These are phyloP conservation scores for Fusarium chaquense DNA, from an alignment of 2,329 filamentous ascomycete species.

Conservation along the genomic window DNA sequence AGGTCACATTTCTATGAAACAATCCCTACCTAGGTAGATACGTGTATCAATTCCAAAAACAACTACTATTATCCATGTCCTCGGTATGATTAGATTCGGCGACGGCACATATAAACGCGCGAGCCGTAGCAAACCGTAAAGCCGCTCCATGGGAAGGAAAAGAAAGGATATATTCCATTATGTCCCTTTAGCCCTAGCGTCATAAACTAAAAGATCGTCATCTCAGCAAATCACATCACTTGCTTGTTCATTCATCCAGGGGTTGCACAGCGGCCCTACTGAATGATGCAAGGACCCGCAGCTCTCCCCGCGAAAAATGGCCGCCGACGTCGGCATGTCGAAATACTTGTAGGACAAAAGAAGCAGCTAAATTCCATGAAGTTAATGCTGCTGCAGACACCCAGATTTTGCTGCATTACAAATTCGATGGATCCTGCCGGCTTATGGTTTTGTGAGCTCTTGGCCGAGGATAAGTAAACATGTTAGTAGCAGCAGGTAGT, in stretches of 20 bases:
- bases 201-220: slow-evolving; percentile 2
- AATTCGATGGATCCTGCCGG: background rate
- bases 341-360: slow-evolving; percentile 25
- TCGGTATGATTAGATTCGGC: slow-evolving; percentile 6
- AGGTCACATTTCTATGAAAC: background rate
- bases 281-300: slow-evolving; percentile 31
- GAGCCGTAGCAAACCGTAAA: slow-evolving; percentile 36
- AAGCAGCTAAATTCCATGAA: slow-evolving; percentile 16
- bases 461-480: slow-evolving; percentile 8
- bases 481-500: background rate
- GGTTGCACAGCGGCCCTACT: slow-evolving; percentile 21
- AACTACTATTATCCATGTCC: background rate
- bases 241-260: slow-evolving; percentile 4
- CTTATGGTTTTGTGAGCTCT: slow-evolving; percentile 16
- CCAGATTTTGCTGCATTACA: background rate
- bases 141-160: slow-evolving; percentile 7
- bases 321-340: slow-evolving; percentile 45
- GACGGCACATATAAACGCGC: slow-evolving; percentile 3
- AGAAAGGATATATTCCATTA: slow-evolving; percentile 13
- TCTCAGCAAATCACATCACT: slow-evolving; percentile 24
- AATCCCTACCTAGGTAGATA: background rate
- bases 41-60: background rate
- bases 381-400: slow-evolving; percentile 11
- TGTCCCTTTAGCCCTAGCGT: slow-evolving; percentile 39
- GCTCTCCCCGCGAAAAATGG: slow-evolving; percentile 35